A percentile compares a stretch with the other conserved stretches of the same genome.
These are phyloP conservation scores for Prosopis cineraria DNA, from an alignment of 306 rosid species.

Conservation along the genomic window DNA sequence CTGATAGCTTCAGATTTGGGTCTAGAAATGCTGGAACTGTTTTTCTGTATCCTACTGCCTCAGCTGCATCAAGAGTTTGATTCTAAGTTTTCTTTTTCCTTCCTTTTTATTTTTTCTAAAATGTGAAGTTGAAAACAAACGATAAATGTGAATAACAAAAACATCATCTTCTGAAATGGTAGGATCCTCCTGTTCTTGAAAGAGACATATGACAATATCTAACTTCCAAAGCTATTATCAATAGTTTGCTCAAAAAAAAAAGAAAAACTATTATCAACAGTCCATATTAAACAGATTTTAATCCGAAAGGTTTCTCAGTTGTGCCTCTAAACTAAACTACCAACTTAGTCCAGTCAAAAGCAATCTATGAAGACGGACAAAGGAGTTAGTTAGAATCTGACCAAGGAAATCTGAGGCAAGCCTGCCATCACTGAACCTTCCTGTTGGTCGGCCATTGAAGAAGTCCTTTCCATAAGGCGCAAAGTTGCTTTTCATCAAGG, in stretches of 20 bases:
- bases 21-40: slow-evolving; percentile 70
- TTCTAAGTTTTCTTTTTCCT: neutral
- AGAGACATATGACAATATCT: neutral
- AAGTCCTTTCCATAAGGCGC: slow-evolving; percentile 74
- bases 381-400: slow-evolving; percentile 20
- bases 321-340: no score
- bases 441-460: slow-evolving; percentile 63
- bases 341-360: no score
- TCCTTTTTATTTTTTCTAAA: no score
- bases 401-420: slow-evolving; percentile 81
- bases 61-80: slow-evolving; percentile 49
- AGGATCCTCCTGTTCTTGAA: neutral
- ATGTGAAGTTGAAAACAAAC: neutral
- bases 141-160: neutral
- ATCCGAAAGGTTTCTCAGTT: no score
- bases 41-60: slow-evolving; percentile 58
- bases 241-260: no score
- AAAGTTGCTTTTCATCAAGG: slow-evolving; percentile 63
- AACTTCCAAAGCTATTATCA: neutral
- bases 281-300: neutral
- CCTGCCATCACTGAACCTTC: slow-evolving; percentile 69
- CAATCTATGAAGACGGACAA: neutral
- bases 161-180: neutral
- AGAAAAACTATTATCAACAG: neutral
- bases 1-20: slow-evolving; percentile 49